phyloP scores from a whole-genome alignment of 1,139 yeast genomes.

The Magnusiomyces starmeri region DNA sequence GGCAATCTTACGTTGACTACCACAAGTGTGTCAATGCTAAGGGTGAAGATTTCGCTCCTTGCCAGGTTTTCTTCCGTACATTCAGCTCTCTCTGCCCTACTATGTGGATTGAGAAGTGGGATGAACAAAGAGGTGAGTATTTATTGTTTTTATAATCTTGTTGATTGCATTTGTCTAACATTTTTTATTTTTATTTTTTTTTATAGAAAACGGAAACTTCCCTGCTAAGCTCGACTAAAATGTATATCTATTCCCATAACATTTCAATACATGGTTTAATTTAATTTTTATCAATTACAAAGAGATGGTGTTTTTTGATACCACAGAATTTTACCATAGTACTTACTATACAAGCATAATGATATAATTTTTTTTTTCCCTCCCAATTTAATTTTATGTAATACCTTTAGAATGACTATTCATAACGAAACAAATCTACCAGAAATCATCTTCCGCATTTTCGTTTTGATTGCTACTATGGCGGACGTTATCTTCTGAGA shows the following conservation, averaged over 20 bases:
- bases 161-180: background rate
- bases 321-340: background rate
- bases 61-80: conserved; percentile 89
- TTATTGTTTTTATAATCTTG: background rate
- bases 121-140: conserved; percentile 63
- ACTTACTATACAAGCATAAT: background rate
- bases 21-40: conserved; percentile 93
- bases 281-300: too few species aligned
- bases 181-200: conserved; percentile 1
- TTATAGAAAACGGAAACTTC: conserved; percentile 49
- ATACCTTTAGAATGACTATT: conserved; percentile 3
- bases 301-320: too few species aligned
- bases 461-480: conserved; percentile 49
- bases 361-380: background rate
- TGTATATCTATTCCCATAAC: background rate
- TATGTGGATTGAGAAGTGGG: conserved; percentile 93
- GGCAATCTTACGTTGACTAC: conserved; percentile 96
- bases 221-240: conserved; percentile 50
- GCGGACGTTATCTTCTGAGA: conserved; percentile 43
- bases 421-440: conserved; percentile 31
- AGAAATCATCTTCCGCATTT: conserved; percentile 63
- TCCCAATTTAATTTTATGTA: conserved; percentile 6
- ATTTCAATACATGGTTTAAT: background rate
- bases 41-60: conserved; percentile 98
- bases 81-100: conserved; percentile 87